Percentiles rank a stretch among this genome's conserved stretches.
Conservation (phyloP, 805 yeast genomes). For the Sugiyamaella marilandica region DNA sequence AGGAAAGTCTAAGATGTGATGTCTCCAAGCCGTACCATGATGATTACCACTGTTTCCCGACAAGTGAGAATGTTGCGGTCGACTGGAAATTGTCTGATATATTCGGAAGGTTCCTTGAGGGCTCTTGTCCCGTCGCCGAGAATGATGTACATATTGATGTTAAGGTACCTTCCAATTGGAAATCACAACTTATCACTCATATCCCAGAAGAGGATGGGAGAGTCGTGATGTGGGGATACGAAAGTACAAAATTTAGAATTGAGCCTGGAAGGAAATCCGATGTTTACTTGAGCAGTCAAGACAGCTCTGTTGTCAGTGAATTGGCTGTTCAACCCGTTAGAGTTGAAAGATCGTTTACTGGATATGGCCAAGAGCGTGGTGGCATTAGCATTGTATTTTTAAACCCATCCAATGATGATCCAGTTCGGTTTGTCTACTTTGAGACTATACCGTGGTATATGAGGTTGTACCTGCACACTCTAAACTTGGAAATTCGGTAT, state of each 20-base stretch:
- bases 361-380: slow-evolving; percentile 87
- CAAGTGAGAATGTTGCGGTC: slow-evolving; percentile 45
- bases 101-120: slow-evolving; percentile 52
- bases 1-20: slow-evolving; percentile 72
- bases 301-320: slow-evolving; percentile 42
- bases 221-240: not conserved
- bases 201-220: not conserved
- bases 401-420: slow-evolving; percentile 51
- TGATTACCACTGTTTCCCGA: slow-evolving; percentile 74
- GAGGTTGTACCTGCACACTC: slow-evolving; percentile 72
- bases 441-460: slow-evolving; percentile 93
- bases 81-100: slow-evolving; percentile 55
- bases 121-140: slow-evolving; percentile 56
- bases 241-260: slow-evolving; percentile 4
- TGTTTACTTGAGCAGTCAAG: slow-evolving; percentile 39
- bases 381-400: slow-evolving; percentile 74
- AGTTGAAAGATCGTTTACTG: slow-evolving; percentile 83
- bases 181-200: not conserved
- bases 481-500: slow-evolving; percentile 37
- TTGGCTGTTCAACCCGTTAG: slow-evolving; percentile 53
- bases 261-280: slow-evolving; percentile 22
- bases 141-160: slow-evolving; percentile 32
- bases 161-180: slow-evolving; percentile 16
- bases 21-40: slow-evolving; percentile 48
- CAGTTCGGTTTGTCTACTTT: slow-evolving; percentile 55